Evolutionary conservation across 2,329 filamentous ascomycete genomes (phyloP).

Genomic region (Clarireedia sp.): DNA sequence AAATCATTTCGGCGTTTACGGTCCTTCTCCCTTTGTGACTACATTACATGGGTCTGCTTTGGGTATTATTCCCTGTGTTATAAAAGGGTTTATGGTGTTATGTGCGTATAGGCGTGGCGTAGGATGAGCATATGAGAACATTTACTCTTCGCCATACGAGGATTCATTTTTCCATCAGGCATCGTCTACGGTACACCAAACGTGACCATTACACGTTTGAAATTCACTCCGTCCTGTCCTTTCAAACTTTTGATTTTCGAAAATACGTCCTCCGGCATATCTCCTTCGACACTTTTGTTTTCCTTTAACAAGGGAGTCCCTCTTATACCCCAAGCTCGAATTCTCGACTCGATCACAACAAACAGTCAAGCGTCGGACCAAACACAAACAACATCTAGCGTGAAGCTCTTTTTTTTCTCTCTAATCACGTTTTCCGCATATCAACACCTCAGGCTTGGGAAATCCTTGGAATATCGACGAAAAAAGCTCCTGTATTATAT

Average conservation of each 20-base stretch:
- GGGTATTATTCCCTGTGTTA: conserved; percentile 16
- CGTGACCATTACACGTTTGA: conserved; percentile 11
- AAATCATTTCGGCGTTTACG: conserved; percentile 26
- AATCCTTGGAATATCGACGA: conserved; percentile 1
- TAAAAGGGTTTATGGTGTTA: conserved; percentile 24
- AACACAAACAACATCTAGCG: not conserved
- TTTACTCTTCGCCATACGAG: conserved; percentile 17
- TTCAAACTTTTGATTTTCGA: conserved; percentile 20
- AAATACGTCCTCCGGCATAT: not conserved
- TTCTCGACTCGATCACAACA: not conserved
- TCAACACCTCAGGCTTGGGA: not conserved
- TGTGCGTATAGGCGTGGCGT: conserved; percentile 29
- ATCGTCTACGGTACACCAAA: conserved; percentile 21
- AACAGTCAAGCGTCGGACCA: not conserved
- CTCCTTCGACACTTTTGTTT: conserved; percentile 8
- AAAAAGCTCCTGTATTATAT: not conserved
- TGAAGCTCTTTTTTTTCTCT: not conserved
- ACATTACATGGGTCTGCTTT: conserved; percentile 19
- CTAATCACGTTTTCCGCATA: not conserved
- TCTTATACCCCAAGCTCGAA: conserved; percentile 3
- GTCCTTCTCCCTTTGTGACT: conserved; percentile 20
- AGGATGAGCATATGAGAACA: conserved; percentile 23
- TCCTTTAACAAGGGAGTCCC: not conserved
- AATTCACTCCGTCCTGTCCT: conserved; percentile 28
- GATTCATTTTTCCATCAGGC: conserved; percentile 16